Evolutionary conservation across 768 basidiomycete species (phyloP), one percentile per base, ranked within the genome.

Genomic region (Collybia sordida): DNA sequence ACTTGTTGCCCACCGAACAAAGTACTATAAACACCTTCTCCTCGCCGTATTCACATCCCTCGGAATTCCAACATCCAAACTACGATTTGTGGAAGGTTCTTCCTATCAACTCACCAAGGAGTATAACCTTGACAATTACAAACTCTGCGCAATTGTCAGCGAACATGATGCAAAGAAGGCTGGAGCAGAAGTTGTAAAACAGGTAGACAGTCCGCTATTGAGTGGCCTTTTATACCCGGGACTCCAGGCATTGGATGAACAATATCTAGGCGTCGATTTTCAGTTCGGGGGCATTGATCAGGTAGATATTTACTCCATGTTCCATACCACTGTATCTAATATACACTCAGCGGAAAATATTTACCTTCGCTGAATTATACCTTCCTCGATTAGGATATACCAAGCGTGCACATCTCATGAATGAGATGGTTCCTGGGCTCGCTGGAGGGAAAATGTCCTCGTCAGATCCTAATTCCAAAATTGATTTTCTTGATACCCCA

Each of bases 221-320:
- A 93, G 92, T 54, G 94, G 94, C 1, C 68, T 98, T 53, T 79
- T 99, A 49, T 98, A 99, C 78, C 97, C 97, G 0, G 94, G 95
- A 34, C 69, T 99, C 36, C 97, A 99, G 59, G 95, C 97, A 8
- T 82, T 99, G 22, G 97, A 99, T 59, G 97, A 99, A 68, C 85
- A 98, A 71, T 98, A 98, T 78, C 81, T 99, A 17, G 91, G 78
- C 15, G 88, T 90, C 23, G 93, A 98, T 66, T 96, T 99, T 72
- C 97, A 98, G 68, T 99, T 99, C 57, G 97, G 96, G 14, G 97
- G 97, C 45, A 86, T 93, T 7, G 97, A 99, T 64, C 96, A 98
- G 81, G 95, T 95, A 47, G 46, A 80, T 62, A 21, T 25, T 6
- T 41, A 31, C 15, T 52, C 43, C 43, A 45, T 14, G n/a, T 12